Base-by-base conservation (phyloP, 2,329 filamentous ascomycete species). In the Xylariaceae sp. region DNA sequence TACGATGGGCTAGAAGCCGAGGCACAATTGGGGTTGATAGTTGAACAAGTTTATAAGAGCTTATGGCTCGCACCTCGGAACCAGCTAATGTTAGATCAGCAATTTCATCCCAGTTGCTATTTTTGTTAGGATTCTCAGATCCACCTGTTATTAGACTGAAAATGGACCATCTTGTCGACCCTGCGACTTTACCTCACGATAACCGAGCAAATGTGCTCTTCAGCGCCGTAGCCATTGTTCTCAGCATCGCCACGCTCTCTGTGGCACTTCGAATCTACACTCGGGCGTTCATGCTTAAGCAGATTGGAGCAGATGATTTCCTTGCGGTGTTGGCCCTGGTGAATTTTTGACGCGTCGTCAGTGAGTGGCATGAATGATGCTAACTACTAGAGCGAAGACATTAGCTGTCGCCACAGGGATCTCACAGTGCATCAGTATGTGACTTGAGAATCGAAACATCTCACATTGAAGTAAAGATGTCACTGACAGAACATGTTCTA, bases 301-400 rank as follows among this genome's bases (percentile, higher is more conserved):
- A 66, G 23, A 42, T 69, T n/a, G 68, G 68, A 5, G 44, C 55
- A 16, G 69, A 71, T 56, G 68, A 71, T 51, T 70, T 67, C 58
- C 53, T 65, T 36, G 55, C 62, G 26, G 53, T 76, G 3, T 36
- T 72, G 15, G 59, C 64, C 23, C 26, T 75, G 75, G 9, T 76
- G 73, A 59, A 75, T 77, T 57, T 58, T 67, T 58, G 16, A 10
- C 6, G 24, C 33, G 20, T 10, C 23, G 11, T 20, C 32, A 43
- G 15, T 5, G 41, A 52, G 35, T 8, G 56, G 4, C 39, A 53
- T 6, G 29, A 16, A 23, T 20, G 29, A 18, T 21, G 42, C 35
- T 43, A 37, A 55, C 21, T 54, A 47, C 21, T 2, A 10, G 16
- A 23, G 23, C 53, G 2, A 51, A 66, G 64, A 32, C 35, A 4